Evolutionary conservation across 1,139 yeast genomes (phyloP).

Genomic region (Saccharomycopsis crataegensis): DNA sequence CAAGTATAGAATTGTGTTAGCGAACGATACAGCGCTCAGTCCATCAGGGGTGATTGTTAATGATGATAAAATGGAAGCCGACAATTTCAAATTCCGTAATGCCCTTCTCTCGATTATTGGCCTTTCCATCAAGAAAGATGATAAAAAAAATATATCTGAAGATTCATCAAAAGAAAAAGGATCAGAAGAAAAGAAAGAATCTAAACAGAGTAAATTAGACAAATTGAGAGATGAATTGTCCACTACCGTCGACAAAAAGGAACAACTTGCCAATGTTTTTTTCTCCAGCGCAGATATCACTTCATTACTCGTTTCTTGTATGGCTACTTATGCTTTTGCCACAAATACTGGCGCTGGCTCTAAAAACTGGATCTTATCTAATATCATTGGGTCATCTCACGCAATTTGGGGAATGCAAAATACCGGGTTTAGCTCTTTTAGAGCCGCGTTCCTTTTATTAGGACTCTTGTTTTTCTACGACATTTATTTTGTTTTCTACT

Average conservation of each 20-base stretch:
- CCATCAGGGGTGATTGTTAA: constrained; percentile 27
- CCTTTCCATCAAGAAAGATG: constrained; percentile 3
- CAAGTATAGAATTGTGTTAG: constrained; percentile 29
- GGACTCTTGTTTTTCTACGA: constrained; percentile 52
- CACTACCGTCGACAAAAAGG: background rate
- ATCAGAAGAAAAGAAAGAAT: constrained; percentile 11
- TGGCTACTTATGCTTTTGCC: background rate
- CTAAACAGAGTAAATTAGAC: background rate
- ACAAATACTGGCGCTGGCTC: background rate
- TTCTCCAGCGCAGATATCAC: background rate
- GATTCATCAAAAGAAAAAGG: background rate
- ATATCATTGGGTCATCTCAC: constrained; percentile 32
- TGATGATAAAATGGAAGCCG: constrained; percentile 25
- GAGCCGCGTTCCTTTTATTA: constrained; percentile 39
- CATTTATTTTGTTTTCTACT: constrained; percentile 57
- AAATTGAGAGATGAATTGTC: background rate
- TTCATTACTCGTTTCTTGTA: background rate
- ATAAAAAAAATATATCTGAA: background rate
- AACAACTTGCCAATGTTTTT: constrained; percentile 11
- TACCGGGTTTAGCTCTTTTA: constrained; percentile 34
- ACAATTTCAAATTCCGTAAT: constrained; percentile 22
- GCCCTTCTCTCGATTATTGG: constrained; percentile 19
- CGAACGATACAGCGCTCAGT: constrained; percentile 28
- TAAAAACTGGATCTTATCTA: constrained; percentile 32
- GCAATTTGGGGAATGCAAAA: constrained; percentile 33